phyloP scores from a whole-genome alignment of 192 early-diverging fungal genomes.

The Backusella sp. region DNA sequence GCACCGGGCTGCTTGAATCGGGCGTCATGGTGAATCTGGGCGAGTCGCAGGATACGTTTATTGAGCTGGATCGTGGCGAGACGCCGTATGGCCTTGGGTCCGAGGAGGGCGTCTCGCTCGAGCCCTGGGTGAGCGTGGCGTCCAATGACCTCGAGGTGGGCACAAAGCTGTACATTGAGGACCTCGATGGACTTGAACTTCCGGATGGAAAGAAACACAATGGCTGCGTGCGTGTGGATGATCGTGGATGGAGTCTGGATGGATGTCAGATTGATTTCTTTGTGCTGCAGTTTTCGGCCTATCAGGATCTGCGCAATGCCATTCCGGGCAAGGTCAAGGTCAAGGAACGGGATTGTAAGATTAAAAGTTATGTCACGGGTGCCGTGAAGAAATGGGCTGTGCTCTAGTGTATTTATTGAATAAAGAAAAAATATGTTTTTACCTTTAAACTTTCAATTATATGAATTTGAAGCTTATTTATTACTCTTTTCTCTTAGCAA shows the following conservation, averaged over 20 bases:
- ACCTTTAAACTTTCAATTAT: too few relatives aligned
- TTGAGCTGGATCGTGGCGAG: slow-evolving; percentile 25
- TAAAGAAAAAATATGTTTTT: background rate
- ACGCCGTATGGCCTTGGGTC: slow-evolving; percentile 29
- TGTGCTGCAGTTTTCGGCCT: slow-evolving; percentile 18
- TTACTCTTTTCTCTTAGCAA: too few relatives aligned
- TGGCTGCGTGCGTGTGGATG: slow-evolving; percentile 44
- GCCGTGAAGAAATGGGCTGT: slow-evolving; percentile 20
- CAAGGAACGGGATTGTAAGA: slow-evolving; percentile 13
- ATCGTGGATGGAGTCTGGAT: slow-evolving; percentile 31
- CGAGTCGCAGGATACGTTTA: background rate
- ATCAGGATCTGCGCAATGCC: background rate
- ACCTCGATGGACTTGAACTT: slow-evolving; percentile 27
- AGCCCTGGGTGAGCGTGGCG: slow-evolving; percentile 40
- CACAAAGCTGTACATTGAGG: slow-evolving; percentile 30
- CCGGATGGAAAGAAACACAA: slow-evolving; percentile 41
- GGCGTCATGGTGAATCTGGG: slow-evolving; percentile 33
- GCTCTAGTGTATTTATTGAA: background rate
- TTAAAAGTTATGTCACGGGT: slow-evolving; percentile 20
- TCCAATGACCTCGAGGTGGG: slow-evolving; percentile 37
- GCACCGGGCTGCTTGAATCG: slow-evolving; percentile 32
- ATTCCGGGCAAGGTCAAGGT: slow-evolving; percentile 14
- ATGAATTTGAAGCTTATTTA: too few relatives aligned
- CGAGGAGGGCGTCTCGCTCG: slow-evolving; percentile 11
- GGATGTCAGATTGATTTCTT: slow-evolving; percentile 39